Conservation (phyloP, 2,329 filamentous ascomycete species). For the Hyphodiscus sp. region DNA sequence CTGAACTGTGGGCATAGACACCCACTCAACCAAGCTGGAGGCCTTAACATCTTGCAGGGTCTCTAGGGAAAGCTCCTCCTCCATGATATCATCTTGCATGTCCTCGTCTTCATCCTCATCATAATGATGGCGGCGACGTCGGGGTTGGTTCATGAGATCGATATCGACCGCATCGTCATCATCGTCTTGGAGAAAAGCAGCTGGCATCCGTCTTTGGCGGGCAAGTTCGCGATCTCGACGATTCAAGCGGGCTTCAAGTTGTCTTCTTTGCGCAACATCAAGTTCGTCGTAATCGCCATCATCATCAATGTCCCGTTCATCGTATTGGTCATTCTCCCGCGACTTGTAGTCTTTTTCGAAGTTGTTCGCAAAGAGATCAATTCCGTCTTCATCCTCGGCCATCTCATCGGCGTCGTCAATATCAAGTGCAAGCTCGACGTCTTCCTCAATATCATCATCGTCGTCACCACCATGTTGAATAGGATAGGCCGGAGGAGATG, state of each 20-base stretch:
- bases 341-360: constrained; percentile 66
- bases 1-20: constrained; percentile 82
- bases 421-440: constrained; percentile 65
- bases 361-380: constrained; percentile 70
- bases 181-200: constrained; percentile 66
- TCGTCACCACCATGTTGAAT: constrained; percentile 64
- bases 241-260: constrained; percentile 67
- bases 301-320: constrained; percentile 68
- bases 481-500: constrained; percentile 54
- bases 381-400: constrained; percentile 74
- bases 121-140: constrained; percentile 80
- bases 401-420: constrained; percentile 74
- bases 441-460: constrained; percentile 63
- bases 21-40: constrained; percentile 89
- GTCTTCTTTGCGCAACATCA: constrained; percentile 58
- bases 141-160: constrained; percentile 79
- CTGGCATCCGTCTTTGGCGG: constrained; percentile 59
- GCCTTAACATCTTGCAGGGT: constrained; percentile 91
- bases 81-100: constrained; percentile 90
- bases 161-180: constrained; percentile 76
- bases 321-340: constrained; percentile 63
- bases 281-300: constrained; percentile 68
- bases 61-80: constrained; percentile 89
- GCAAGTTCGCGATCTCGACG: constrained; percentile 67
- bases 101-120: constrained; percentile 92